phyloP scores from a whole-genome alignment of 1,284 basidiomycete species.

The Moesziomyces parantarcticus region DNA sequence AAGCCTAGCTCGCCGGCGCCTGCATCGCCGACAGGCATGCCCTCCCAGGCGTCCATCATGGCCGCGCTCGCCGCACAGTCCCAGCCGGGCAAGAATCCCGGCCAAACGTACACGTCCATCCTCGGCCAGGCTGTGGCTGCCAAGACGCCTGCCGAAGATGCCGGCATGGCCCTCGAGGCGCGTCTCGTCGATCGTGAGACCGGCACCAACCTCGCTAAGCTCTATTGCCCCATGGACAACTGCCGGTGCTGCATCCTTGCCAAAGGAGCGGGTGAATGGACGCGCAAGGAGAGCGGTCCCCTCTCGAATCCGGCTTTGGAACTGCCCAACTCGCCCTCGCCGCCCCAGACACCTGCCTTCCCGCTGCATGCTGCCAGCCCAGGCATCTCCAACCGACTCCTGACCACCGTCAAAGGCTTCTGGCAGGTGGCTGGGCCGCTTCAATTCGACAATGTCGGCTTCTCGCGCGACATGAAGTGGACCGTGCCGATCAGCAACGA shows the following conservation, averaged over 20 bases:
- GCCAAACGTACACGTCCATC: conserved; percentile 52
- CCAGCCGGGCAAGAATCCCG: conserved; percentile 37
- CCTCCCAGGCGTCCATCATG: conserved; percentile 50
- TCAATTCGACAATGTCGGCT: conserved; percentile 65
- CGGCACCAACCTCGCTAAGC: conserved; percentile 54
- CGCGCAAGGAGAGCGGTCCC: conserved; percentile 60
- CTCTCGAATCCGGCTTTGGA: conserved; percentile 45
- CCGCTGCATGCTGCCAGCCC: conserved; percentile 24
- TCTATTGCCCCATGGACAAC: conserved; percentile 63
- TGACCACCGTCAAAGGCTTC: conserved; percentile 52
- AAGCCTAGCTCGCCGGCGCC: conserved; percentile 6
- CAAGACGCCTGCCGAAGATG: conserved; percentile 64
- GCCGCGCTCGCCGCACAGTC: conserved; percentile 52
- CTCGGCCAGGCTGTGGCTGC: conserved; percentile 64
- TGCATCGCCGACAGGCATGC: conserved; percentile 41
- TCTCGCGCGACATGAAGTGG: conserved; percentile 62
- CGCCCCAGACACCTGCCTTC: conserved; percentile 40
- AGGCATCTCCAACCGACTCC: conserved; percentile 19
- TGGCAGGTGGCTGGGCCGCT: conserved; percentile 60
- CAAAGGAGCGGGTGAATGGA: conserved; percentile 55
- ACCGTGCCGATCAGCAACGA: conserved; percentile 20
- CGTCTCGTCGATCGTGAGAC: conserved; percentile 59
- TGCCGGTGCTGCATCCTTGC: conserved; percentile 59
- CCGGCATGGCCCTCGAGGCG: conserved; percentile 60
- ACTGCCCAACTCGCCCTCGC: conserved; percentile 49